Evolutionary conservation across 805 yeast species (phyloP), one percentile per base, ranked within the genome.

Genomic region (Metschnikowia peoriensis): DNA sequence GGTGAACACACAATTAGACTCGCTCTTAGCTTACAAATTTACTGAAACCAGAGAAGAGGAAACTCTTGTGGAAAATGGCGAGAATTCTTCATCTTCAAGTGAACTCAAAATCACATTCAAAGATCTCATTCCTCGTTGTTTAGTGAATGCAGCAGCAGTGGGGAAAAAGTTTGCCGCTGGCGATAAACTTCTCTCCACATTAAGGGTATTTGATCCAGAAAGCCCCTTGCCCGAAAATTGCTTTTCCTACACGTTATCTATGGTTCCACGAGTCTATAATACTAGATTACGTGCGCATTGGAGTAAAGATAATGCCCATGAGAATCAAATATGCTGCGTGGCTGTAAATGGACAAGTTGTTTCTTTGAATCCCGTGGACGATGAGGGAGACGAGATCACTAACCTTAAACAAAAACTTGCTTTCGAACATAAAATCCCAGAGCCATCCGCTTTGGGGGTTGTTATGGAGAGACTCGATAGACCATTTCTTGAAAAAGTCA

Each of bases 311-410:
- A 47, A 48, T 6, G 54, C 49, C 14, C 42, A 34, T 7, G 40
- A 17, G 11, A 16, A 51, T 8, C 51, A 51, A 15, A 51, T 71
- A 0, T 28, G 72, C 1, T 54, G 68, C 40, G 66, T 71, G 27
- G 76, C 72, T 0, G 73, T 73, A 4, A 72, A 67, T 55, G 79
- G 79, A 2, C 76, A 73, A 46, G 52, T 73, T 9, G 54, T 58
- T 8, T 28, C 44, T n/a, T 35, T 62, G 9, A 38, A 43, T 28
- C 50, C 50, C 16, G 41, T 62, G 1, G 28, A 45, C 4, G 47
- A 57, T 6, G 49, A 45, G 3, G 56, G 54, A 15, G 42, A 39
- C 4, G 69, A 65, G 43, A 48, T 62, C 14, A 15, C 40, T 2
- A 44, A 41, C 1, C 40, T 70, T 14, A 49, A 56, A 4, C 27